A percentile compares a stretch with the other conserved stretches of the same genome.
Conservation (phyloP, 2,329 filamentous ascomycete species). For the Trichoderma arundinaceum region DNA sequence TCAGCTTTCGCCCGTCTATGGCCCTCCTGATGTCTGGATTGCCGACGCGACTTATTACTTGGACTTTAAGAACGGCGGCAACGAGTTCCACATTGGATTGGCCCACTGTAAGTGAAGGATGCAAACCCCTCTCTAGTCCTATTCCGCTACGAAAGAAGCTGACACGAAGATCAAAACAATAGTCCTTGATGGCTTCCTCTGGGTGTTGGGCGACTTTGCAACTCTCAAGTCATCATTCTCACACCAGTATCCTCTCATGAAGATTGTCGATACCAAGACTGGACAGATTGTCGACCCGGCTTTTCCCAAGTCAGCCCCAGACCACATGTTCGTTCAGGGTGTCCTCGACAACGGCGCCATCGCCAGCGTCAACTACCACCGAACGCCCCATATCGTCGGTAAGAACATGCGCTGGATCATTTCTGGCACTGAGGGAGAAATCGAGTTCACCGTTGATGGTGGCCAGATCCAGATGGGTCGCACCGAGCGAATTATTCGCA, state of each 20-base stretch:
- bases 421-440: slow-evolving; percentile 46
- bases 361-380: slow-evolving; percentile 41
- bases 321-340: slow-evolving; percentile 46
- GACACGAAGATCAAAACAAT: neutral
- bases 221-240: slow-evolving; percentile 38
- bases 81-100: slow-evolving; percentile 37
- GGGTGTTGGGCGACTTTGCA: slow-evolving; percentile 25
- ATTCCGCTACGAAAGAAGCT: neutral
- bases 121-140: no score
- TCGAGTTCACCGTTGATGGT: slow-evolving; percentile 38
- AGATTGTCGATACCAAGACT: slow-evolving; percentile 36
- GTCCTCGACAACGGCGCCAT: slow-evolving; percentile 41
- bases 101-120: slow-evolving; percentile 28
- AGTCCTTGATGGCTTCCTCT: slow-evolving; percentile 35
- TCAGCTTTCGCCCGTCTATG: neutral
- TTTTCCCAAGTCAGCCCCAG: slow-evolving; percentile 41
- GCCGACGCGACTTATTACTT: slow-evolving; percentile 36
- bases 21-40: slow-evolving; percentile 32
- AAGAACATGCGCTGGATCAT: slow-evolving; percentile 45
- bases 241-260: slow-evolving; percentile 34
- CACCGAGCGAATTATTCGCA: neutral
- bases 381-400: slow-evolving; percentile 33
- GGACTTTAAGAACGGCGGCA: slow-evolving; percentile 38
- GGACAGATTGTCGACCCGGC: slow-evolving; percentile 37
- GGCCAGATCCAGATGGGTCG: slow-evolving; percentile 42